Evolutionary conservation across 345 rosid genomes (phyloP), one percentile per base, ranked within the genome.

Genomic region (Sisymbrium irio): DNA sequence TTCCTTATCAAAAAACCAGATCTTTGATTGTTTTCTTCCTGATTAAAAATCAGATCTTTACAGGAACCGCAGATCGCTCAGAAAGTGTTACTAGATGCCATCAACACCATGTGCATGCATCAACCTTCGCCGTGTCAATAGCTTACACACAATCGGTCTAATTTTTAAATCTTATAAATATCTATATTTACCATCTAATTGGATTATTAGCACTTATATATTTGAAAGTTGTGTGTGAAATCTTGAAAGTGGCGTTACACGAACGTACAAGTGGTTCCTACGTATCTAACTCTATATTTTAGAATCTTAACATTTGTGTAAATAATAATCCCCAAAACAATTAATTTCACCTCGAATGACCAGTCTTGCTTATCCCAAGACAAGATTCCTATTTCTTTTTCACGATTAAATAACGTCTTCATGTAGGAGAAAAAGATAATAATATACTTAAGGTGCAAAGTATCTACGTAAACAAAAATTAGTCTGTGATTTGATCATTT

Each of bases 51-150:
- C 71, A 56, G 61, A 70, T 76, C 71, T 76, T 76, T 69, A 76
- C 75, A 62, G 70, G 20, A 46, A 51, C 53, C 66, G 79, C 79
- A 76, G 79, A 76, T 76, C 79, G 71, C 76, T 70, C 71, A 70
- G 80, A 56, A 55, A 71, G 20, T 63, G 59, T 54, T 19, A 11
- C 4, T 53, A 69, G 66, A 69, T 55, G 68, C 78, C 62, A 42
- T 67, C 28, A 41, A 50, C 27, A 51, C 62, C 80, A 76, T 76
- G 80, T 76, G 80, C 76, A 37, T 70, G 22, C 71, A 62, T 63
- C 54, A 55, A 55, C 53, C 46, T 76, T 76, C 71, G 45, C 76
- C 76, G 71, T 76, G 10, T 56, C 72, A n/a, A 7, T 76, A 76
- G 75, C 71, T 76, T 69, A 69, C 75, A 76, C 65, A 42, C 47